Evolutionary conservation across 2,329 filamentous ascomycete genomes (phyloP).

Genomic region (Cadophora sp.): DNA sequence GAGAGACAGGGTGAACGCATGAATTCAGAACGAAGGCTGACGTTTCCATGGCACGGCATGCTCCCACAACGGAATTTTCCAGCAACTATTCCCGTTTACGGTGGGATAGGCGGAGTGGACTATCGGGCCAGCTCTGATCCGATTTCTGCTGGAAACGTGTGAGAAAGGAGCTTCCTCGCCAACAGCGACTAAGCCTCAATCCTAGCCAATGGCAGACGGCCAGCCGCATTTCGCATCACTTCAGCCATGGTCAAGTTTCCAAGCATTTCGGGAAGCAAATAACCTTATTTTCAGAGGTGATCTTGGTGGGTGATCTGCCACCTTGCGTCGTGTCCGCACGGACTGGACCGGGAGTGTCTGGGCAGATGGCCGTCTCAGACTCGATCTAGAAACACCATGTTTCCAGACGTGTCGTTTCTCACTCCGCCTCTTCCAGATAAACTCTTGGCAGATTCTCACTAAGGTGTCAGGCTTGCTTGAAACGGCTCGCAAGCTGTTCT

Average conservation of each 20-base stretch:
- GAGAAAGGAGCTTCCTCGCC: constrained; percentile 1
- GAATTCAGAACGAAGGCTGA: constrained; percentile 12
- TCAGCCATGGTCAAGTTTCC: not conserved
- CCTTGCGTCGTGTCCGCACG: not conserved
- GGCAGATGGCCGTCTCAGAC: not conserved
- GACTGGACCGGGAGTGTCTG: not conserved
- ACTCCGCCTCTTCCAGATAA: not conserved
- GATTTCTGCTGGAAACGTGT: constrained; percentile 4
- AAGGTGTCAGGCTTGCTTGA: not conserved
- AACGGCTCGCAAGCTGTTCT: constrained; percentile 1
- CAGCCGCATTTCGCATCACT: not conserved
- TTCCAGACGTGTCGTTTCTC: not conserved
- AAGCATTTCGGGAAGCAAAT: constrained; percentile 6
- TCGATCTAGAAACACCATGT: constrained; percentile 2
- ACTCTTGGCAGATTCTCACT: not conserved
- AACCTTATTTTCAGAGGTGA: constrained; percentile 7
- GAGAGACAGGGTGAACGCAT: constrained; percentile 4
- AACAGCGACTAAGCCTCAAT: not conserved
- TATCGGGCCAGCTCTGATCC: constrained; percentile 5
- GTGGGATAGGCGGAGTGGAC: not conserved
- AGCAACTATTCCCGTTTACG: not conserved
- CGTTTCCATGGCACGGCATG: constrained; percentile 2
- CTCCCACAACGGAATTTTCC: not conserved
- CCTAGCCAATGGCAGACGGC: not conserved
- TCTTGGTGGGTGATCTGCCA: not conserved